phyloP scores from a whole-genome alignment of 148 eudicot genomes.

The Salicornia ramosissima region DNA sequence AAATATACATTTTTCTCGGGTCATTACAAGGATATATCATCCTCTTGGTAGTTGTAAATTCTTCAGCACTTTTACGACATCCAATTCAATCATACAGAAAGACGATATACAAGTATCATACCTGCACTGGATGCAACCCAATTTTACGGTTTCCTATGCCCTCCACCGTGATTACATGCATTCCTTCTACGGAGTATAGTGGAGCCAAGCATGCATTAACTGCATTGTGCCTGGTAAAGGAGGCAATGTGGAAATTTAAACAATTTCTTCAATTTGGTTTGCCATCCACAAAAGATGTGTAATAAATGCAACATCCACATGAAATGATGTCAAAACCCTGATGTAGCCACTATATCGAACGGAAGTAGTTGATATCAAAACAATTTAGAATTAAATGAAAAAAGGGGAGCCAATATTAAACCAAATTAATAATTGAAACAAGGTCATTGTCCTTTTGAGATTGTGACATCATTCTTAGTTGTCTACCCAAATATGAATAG shows the following conservation, averaged over 20 bases:
- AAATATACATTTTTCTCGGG: not conserved
- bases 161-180: conserved; percentile 98
- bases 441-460: not conserved
- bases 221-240: conserved; percentile 61
- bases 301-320: not conserved
- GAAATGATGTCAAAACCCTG: not conserved
- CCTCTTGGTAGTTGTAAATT: not conserved
- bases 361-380: not conserved
- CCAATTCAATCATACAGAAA: not conserved
- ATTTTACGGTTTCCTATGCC: conserved; percentile 75
- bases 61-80: not conserved
- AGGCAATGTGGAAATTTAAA: conserved; percentile 7
- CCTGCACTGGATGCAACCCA: conserved; percentile 99
- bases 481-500: no score
- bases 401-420: not conserved
- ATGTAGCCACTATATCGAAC: not conserved
- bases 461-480: no score
- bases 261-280: not conserved
- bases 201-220: conserved; percentile 97
- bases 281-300: conserved; percentile 1
- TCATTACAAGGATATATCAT: not conserved
- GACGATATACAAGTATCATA: conserved; percentile 18
- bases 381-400: not conserved
- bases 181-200: conserved; percentile 87
- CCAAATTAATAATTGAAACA: not conserved